Evolutionary conservation across 2,329 filamentous ascomycete species (phyloP).

Genomic region (Thelonectria discophora): DNA sequence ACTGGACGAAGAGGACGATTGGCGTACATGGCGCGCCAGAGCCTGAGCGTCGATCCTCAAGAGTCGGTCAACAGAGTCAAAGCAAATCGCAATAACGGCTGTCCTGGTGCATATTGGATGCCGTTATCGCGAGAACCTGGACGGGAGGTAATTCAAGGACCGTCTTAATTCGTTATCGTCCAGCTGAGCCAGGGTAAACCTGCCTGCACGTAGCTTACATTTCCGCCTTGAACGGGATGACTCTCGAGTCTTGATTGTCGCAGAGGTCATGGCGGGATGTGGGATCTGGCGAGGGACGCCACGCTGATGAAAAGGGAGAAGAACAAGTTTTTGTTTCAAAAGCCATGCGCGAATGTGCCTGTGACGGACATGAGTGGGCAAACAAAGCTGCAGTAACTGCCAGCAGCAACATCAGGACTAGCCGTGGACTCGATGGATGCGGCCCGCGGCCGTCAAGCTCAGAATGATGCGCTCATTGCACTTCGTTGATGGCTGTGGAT

Average conservation of each 20-base stretch:
- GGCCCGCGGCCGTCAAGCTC: not conserved
- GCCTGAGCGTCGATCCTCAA: conserved; percentile 17
- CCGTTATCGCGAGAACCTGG: conserved; percentile 12
- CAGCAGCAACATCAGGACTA: not conserved
- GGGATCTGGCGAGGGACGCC: not conserved
- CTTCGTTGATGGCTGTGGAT: not conserved
- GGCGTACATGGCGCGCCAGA: conserved; percentile 16
- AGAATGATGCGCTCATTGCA: conserved; percentile 5
- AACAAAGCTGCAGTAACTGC: not conserved
- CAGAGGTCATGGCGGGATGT: conserved; percentile 4
- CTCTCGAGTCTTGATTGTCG: not conserved
- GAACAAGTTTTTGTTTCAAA: not conserved
- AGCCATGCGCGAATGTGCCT: not conserved
- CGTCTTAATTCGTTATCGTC: conserved; percentile 26
- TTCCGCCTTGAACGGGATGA: too few relatives aligned
- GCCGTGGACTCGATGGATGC: not conserved
- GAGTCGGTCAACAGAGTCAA: not conserved
- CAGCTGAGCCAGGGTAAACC: conserved; percentile 28
- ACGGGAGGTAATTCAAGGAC: conserved; percentile 23
- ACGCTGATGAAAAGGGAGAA: conserved; percentile 5
- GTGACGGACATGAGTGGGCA: not conserved
- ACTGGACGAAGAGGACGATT: conserved; percentile 17
- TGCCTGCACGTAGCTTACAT: conserved; percentile 4
- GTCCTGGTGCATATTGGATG: not conserved
- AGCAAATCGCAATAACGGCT: not conserved